A percentile compares a stretch with the other conserved stretches of the same genome.
phyloP scores from a whole-genome alignment of 768 basidiomycete species.

The Mycena sanguinolenta region DNA sequence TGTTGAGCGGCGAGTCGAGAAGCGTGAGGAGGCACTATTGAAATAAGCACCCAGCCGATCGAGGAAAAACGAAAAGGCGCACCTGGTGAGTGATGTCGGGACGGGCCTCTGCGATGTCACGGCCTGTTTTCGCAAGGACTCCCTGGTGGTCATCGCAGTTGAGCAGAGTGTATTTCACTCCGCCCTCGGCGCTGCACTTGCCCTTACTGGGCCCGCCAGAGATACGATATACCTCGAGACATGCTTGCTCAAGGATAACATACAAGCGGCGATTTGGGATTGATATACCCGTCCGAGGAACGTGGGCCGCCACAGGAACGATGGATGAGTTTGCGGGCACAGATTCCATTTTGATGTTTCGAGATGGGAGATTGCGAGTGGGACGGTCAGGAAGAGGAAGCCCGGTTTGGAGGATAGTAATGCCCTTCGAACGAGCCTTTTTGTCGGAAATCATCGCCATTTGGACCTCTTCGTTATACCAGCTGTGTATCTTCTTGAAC shows the following conservation, averaged over 20 bases:
- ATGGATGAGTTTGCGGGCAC: conserved; percentile 78
- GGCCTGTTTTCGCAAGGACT: conserved; percentile 95
- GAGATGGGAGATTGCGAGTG: conserved; percentile 62
- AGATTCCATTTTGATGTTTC: conserved; percentile 40
- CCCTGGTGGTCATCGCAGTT: conserved; percentile 99
- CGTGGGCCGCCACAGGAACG: conserved; percentile 86
- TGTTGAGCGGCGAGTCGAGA: conserved; percentile 97
- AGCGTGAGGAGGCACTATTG: conserved; percentile 92
- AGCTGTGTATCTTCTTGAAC: no score
- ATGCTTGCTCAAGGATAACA: conserved; percentile 94
- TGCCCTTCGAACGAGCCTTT: conserved; percentile 28
- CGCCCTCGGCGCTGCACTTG: conserved; percentile 73
- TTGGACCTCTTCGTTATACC: background rate
- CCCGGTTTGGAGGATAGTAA: conserved; percentile 37
- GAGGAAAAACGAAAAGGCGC: conserved; percentile 39
- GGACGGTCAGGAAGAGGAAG: conserved; percentile 64
- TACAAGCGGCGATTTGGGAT: conserved; percentile 79
- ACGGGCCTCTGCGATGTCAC: conserved; percentile 98
- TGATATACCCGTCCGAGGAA: conserved; percentile 68
- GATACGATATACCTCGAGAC: conserved; percentile 94
- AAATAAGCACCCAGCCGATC: background rate
- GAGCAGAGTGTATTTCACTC: conserved; percentile 95
- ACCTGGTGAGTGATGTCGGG: conserved; percentile 99
- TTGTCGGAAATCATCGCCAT: background rate
- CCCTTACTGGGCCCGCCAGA: conserved; percentile 69